Evolutionary conservation across 2,329 filamentous ascomycete genomes (phyloP).

Genomic region (Aspergillus awamori): DNA sequence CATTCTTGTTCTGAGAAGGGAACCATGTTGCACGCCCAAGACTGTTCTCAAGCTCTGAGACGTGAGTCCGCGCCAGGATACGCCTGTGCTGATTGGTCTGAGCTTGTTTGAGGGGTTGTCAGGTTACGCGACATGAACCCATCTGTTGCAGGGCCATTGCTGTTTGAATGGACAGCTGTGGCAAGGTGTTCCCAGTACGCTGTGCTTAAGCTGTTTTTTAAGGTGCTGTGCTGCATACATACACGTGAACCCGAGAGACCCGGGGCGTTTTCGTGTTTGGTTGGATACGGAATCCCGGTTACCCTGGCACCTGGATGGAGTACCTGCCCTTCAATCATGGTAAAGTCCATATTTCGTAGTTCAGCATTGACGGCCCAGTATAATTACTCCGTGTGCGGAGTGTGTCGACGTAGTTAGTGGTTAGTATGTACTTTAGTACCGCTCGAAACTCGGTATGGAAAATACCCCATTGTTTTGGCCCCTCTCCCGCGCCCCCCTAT

Average conservation of each 20-base stretch:
- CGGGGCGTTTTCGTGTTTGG: neutral
- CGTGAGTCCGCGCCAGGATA: neutral
- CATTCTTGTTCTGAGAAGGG: neutral
- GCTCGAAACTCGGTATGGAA: neutral
- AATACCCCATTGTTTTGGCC: neutral
- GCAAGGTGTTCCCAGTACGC: neutral
- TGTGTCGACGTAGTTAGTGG: neutral
- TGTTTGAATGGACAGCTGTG: neutral
- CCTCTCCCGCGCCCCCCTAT: neutral
- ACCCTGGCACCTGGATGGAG: neutral
- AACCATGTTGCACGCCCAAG: neutral
- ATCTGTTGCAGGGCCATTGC: neutral
- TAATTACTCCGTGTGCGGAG: conserved; percentile 1
- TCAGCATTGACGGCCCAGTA: neutral
- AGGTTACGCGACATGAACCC: conserved; percentile 7
- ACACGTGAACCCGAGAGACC: conserved; percentile 18
- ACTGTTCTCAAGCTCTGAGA: neutral
- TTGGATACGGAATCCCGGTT: neutral
- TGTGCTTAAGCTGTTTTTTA: conserved; percentile 10
- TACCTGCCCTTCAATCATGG: neutral
- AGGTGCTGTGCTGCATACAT: conserved; percentile 9
- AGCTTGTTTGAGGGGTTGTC: conserved; percentile 5
- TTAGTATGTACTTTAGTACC: neutral
- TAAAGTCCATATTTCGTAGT: neutral
- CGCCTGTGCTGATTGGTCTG: conserved; percentile 19